These are phyloP conservation scores for Pseudogymnoascus sp. DNA, from an alignment of 2,329 filamentous ascomycete species.

Conservation along the genomic window DNA sequence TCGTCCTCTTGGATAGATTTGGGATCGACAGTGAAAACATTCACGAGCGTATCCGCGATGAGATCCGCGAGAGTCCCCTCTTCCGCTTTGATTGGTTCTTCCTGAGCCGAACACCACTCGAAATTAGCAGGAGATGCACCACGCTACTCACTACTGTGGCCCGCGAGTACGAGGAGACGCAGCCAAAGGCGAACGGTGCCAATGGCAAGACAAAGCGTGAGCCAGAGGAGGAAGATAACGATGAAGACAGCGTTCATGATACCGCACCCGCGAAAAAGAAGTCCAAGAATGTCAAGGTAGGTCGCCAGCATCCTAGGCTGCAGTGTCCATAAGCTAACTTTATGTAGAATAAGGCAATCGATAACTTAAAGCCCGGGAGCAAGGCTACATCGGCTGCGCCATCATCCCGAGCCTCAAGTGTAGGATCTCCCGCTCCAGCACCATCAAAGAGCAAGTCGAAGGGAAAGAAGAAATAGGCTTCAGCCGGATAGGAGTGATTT, in stretches of 20 bases:
- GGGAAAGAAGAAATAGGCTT: constrained; percentile 6
- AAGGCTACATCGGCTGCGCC: constrained; percentile 70
- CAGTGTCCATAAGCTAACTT: background rate
- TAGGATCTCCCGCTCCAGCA: constrained; percentile 64
- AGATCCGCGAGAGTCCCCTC: constrained; percentile 86
- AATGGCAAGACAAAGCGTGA: constrained; percentile 71
- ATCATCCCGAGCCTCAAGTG: constrained; percentile 75
- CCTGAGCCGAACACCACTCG: constrained; percentile 84
- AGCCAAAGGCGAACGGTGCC: constrained; percentile 42
- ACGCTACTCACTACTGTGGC: constrained; percentile 91
- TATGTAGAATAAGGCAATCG: constrained; percentile 81
- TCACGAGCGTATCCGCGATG: constrained; percentile 92
- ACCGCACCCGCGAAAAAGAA: constrained; percentile 91
- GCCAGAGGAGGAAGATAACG: constrained; percentile 72
- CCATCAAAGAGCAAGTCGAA: constrained; percentile 19
- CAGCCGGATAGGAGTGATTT: background rate
- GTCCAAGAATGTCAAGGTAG: constrained; percentile 81
- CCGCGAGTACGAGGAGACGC: constrained; percentile 75
- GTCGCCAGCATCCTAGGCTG: constrained; percentile 20
- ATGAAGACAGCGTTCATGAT: constrained; percentile 72
- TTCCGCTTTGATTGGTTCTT: constrained; percentile 99
- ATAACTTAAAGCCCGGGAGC: constrained; percentile 72
- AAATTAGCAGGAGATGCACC: constrained; percentile 86
- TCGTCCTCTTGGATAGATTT: constrained; percentile 87
- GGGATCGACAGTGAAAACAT: constrained; percentile 86